Conservation (phyloP, 495 filamentous ascomycete genomes). For the Choiromyces venosus region DNA sequence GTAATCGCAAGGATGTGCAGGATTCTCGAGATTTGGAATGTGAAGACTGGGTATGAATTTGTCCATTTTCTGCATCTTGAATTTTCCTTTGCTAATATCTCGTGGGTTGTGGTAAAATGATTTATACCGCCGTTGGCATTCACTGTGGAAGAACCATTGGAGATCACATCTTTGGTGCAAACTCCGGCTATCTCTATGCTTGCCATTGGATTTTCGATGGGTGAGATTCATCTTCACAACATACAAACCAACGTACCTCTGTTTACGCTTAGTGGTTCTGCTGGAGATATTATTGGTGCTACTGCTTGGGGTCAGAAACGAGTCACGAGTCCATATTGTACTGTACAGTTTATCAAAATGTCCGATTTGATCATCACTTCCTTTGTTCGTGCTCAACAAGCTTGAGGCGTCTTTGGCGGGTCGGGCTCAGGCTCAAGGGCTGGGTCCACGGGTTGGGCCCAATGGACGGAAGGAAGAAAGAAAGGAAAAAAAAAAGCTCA, state of each 20-base stretch:
- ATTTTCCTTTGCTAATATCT: constrained; percentile 6
- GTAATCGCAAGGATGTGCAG: constrained; percentile 81
- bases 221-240: constrained; percentile 71
- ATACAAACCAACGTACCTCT: constrained; percentile 75
- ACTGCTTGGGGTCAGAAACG: constrained; percentile 44
- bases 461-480: no score
- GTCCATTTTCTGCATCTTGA: no score
- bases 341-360: no score
- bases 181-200: constrained; percentile 78
- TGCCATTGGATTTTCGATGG: constrained; percentile 76
- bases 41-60: constrained; percentile 68
- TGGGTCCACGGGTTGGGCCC: no score
- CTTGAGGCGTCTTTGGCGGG: no score
- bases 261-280: constrained; percentile 55
- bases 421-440: no score
- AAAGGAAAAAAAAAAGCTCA: no score
- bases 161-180: no score
- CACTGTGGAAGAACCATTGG: constrained; percentile 69
- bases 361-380: no score
- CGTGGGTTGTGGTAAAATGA: constrained; percentile 52
- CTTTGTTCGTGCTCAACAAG: no score
- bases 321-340: constrained; percentile 72
- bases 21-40: constrained; percentile 90
- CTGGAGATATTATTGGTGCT: constrained; percentile 43
- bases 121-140: constrained; percentile 77